phyloP scores from a whole-genome alignment of 2,329 filamentous ascomycete genomes.

The Talaromyces sp. region DNA sequence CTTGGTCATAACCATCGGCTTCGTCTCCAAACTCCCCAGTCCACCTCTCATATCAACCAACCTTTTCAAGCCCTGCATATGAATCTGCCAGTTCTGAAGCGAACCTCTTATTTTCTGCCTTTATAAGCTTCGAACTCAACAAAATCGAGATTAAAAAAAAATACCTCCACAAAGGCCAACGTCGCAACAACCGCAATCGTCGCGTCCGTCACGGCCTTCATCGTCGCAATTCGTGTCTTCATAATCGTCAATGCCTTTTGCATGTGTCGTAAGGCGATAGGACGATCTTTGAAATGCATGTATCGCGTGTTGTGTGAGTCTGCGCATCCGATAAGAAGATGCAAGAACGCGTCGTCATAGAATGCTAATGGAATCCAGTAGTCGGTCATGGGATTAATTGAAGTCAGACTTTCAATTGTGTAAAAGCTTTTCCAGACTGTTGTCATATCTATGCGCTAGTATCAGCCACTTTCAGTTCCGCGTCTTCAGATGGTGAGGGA shows the following conservation, averaged over 20 bases:
- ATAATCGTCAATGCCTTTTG: slow-evolving; percentile 7
- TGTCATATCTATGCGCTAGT: slow-evolving; percentile 3
- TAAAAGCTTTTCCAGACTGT: slow-evolving; percentile 13
- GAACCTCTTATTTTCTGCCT: slow-evolving; percentile 6
- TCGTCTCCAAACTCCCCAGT: slow-evolving; percentile 6
- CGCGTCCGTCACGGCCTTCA: slow-evolving; percentile 1
- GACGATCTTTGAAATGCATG: not conserved
- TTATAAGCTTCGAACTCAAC: not conserved
- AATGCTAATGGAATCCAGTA: slow-evolving; percentile 15
- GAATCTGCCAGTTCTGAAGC: slow-evolving; percentile 9
- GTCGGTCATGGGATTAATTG: slow-evolving; percentile 11
- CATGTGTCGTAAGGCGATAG: not conserved
- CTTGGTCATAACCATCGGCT: slow-evolving; percentile 14
- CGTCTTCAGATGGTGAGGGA: no score
- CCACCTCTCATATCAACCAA: slow-evolving; percentile 14
- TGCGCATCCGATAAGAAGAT: slow-evolving; percentile 12
- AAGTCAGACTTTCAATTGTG: slow-evolving; percentile 9
- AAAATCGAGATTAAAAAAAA: not conserved
- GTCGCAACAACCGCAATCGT: slow-evolving; percentile 12
- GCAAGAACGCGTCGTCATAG: slow-evolving; percentile 10
- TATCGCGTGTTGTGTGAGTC: not conserved
- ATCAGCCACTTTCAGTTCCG: not conserved
- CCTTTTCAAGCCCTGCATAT: slow-evolving; percentile 12
- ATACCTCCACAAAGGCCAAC: slow-evolving; percentile 13
- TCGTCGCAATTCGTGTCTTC: slow-evolving; percentile 2